phyloP scores from a whole-genome alignment of 2,329 filamentous ascomycete genomes.

The Tolypocladium ovalisporum region DNA sequence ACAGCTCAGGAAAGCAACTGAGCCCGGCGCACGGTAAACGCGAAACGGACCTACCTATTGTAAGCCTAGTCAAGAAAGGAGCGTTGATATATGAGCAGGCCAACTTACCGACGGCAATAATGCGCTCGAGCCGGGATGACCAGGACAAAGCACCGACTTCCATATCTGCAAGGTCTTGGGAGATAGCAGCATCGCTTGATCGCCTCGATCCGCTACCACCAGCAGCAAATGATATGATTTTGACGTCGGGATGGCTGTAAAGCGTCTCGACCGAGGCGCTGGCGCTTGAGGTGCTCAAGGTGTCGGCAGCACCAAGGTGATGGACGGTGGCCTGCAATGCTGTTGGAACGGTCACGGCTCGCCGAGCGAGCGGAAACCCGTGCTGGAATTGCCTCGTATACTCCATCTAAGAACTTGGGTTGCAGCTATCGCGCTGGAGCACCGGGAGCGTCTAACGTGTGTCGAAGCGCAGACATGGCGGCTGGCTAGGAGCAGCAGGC shows the following conservation, averaged over 20 bases:
- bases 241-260: slow-evolving; percentile 62
- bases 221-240: slow-evolving; percentile 45
- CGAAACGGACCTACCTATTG: slow-evolving; percentile 51
- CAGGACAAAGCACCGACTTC: slow-evolving; percentile 58
- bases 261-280: slow-evolving; percentile 49
- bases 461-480: neutral
- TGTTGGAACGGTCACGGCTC: neutral
- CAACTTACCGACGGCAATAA: slow-evolving; percentile 61
- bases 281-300: neutral
- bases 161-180: slow-evolving; percentile 12
- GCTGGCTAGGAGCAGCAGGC: neutral
- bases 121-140: slow-evolving; percentile 67
- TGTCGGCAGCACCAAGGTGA: neutral
- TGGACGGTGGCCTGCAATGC: neutral
- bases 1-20: slow-evolving; percentile 80
- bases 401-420: neutral
- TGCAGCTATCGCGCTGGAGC: neutral
- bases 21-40: slow-evolving; percentile 78
- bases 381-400: neutral
- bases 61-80: neutral
- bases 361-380: neutral
- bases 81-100: neutral
- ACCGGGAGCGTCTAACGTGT: neutral
- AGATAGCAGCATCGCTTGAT: slow-evolving; percentile 5
- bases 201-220: slow-evolving; percentile 23